Conservation (phyloP, 78 protist species). For the Anaeramoeba flamelloides region DNA sequence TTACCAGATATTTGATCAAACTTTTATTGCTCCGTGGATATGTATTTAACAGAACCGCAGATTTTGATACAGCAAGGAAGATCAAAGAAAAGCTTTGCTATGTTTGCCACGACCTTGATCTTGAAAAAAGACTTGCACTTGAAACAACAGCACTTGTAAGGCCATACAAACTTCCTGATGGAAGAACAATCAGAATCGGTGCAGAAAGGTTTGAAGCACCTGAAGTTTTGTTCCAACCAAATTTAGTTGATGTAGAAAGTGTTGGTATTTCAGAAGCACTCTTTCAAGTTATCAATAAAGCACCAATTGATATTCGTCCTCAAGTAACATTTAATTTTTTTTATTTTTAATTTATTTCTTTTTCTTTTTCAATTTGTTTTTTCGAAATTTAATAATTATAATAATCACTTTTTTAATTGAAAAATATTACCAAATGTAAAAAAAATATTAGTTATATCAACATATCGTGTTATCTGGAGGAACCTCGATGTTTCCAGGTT, state of each 20-base stretch:
- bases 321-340: no score
- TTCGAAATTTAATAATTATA: no score
- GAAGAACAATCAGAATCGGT: conserved; percentile 72
- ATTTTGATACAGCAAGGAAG: conserved; percentile 90
- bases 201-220: conserved; percentile 90
- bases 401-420: no score
- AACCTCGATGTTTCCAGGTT: conserved; percentile 57
- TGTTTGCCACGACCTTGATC: conserved; percentile 67
- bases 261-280: conserved; percentile 56
- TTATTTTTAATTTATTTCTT: no score
- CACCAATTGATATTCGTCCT: conserved; percentile 76
- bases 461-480: conserved; percentile 86
- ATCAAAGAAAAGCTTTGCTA: conserved; percentile 93
- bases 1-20: conserved; percentile 66
- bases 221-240: conserved; percentile 93
- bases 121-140: conserved; percentile 63
- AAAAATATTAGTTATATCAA: conserved; percentile 72
- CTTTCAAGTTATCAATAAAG: conserved; percentile 68
- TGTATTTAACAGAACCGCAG: conserved; percentile 92
- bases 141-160: no score
- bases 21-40: conserved; percentile 79
- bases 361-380: no score
- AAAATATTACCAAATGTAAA: no score
- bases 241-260: conserved; percentile 68
- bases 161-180: conserved; percentile 96